Conservation (phyloP, 202 grass and related monocot genomes). For the Musa balbisiana region DNA sequence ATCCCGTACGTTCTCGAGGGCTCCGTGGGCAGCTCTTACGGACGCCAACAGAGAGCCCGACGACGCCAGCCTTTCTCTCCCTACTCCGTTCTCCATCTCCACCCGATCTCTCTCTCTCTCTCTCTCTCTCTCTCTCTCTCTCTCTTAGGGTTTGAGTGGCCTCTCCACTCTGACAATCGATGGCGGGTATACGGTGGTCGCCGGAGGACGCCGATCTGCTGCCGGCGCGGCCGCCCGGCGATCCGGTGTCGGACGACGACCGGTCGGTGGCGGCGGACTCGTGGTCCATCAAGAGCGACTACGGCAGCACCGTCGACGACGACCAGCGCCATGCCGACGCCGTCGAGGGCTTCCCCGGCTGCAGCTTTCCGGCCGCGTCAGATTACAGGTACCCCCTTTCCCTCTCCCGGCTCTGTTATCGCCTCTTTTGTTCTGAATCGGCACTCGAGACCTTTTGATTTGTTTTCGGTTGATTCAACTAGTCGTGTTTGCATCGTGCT, state of each 20-base stretch:
- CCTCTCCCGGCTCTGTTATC: neutral
- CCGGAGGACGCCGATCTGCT: constrained; percentile 72
- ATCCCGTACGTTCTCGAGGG: too few species aligned
- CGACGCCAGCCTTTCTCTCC: too few species aligned
- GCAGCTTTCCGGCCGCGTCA: constrained; percentile 37
- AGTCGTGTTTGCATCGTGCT: too few species aligned
- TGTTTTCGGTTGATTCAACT: neutral
- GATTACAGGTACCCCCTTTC: constrained; percentile 53
- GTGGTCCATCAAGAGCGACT: constrained; percentile 99
- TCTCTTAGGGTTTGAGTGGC: too few species aligned
- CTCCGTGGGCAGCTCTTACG: too few species aligned
- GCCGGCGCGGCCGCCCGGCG: constrained; percentile 38
- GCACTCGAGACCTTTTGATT: neutral
- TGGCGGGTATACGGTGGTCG: constrained; percentile 84
- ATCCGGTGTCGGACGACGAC: constrained; percentile 81
- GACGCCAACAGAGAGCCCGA: too few species aligned
- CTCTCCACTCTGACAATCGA: constrained; percentile 15
- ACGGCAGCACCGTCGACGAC: constrained; percentile 93
- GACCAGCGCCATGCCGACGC: constrained; percentile 68
- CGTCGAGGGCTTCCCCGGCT: constrained; percentile 46
- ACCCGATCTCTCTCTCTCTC: too few species aligned
- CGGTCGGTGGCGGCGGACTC: constrained; percentile 89
- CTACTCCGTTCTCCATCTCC: too few species aligned
- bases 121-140: too few species aligned
- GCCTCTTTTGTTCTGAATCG: neutral